Evolutionary conservation across 2,329 filamentous ascomycete species (phyloP), one percentile per base, ranked within the genome.

Genomic region (Calonectria hongkongensis): DNA sequence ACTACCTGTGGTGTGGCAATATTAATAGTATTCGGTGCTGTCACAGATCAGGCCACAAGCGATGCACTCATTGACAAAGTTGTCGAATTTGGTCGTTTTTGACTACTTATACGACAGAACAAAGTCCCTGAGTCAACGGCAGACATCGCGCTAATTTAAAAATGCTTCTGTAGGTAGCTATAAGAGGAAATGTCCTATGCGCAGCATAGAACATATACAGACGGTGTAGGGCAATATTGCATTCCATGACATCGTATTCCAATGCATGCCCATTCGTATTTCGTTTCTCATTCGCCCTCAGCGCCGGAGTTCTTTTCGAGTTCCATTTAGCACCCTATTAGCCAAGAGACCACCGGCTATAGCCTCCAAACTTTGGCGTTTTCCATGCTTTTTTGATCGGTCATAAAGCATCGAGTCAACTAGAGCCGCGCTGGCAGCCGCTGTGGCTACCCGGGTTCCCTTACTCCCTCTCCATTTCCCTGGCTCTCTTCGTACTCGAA

Each of bases 401-500:
- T 72, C 68, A 58, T 76, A 75, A 18, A 74, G 67, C 45, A 85
- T 83, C 0, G 82, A 81, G 68, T 86, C 84, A 39, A 84, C 79
- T n/a, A 84, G 79, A 4, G 83, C 85, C 1, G 85, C 84, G 41
- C 85, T 83, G 1, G 86, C 58, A 6, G 85, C 85, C 7, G 85
- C 85, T 2, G 85, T 85, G 3, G 83, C 85, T 13, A 86, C 77
- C 36, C 82, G 81, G 28, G 82, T 81, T 21, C 83, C 84, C 69
- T 86, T 86, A 13, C 80, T 80, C 13, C 85, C 83, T 8, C 80
- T 79, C 85, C 85, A 86, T 6, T 79, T 76, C 2, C 84, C 84
- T 1, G 84, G 84, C 48, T 85, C 80, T 58, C 84, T 82, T 68
- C 84, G 81, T 30, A 85, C 73, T 10, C 83, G 78, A 72, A 84